These are phyloP conservation scores for Pugionium dolabratum DNA, from an alignment of 345 rosid genomes.

Conservation along the genomic window DNA sequence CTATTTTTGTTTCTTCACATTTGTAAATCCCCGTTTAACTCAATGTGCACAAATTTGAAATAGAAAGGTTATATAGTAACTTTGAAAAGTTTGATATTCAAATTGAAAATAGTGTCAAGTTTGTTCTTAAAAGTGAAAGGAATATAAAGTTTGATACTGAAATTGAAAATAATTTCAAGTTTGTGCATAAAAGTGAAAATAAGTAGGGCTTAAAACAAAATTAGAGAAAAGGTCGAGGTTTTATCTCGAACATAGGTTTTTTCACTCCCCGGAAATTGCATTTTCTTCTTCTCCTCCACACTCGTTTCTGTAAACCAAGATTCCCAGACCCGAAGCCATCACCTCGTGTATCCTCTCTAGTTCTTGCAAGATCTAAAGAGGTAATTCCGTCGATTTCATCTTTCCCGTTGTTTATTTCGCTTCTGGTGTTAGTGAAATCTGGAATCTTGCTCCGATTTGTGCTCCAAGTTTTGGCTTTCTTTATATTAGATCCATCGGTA, in stretches of 20 bases:
- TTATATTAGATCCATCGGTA: not conserved
- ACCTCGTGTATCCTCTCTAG: not conserved
- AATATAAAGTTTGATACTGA: no score
- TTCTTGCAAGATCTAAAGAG: slow-evolving; percentile 6
- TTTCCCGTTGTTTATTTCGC: not conserved
- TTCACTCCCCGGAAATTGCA: not conserved
- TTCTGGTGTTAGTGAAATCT: not conserved
- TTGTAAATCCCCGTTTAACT: no score
- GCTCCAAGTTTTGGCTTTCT: slow-evolving; percentile 3
- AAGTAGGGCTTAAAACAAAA: not conserved
- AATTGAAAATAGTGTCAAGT: no score
- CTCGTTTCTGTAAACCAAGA: slow-evolving; percentile 24
- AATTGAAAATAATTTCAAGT: no score
- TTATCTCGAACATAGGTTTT: slow-evolving; percentile 4
- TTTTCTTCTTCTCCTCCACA: slow-evolving; percentile 14
- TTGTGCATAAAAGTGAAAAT: not conserved
- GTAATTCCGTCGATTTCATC: slow-evolving; percentile 12
- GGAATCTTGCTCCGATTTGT: not conserved
- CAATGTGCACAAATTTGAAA: no score
- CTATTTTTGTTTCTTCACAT: no score
- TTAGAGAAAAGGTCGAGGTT: not conserved
- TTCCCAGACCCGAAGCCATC: slow-evolving; percentile 21
- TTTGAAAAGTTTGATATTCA: no score
- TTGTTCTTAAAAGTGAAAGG: no score
- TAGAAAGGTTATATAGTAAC: no score